These are phyloP conservation scores for Didymellaceae sp. DNA, from an alignment of 2,329 filamentous ascomycete species.

Conservation along the genomic window DNA sequence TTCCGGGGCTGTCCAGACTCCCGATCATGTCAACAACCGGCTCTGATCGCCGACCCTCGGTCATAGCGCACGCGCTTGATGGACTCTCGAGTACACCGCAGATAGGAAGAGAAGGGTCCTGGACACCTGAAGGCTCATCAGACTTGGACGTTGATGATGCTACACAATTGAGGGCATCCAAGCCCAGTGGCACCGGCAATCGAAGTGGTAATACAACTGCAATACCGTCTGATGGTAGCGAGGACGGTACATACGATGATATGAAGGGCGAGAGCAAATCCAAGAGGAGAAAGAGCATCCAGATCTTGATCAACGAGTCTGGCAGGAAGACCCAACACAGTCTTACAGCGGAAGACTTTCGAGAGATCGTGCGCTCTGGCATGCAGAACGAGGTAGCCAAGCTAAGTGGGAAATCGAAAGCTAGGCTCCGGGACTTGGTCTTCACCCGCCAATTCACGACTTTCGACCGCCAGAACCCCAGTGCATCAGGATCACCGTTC, in stretches of 20 bases:
- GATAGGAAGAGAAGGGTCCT: constrained; percentile 30
- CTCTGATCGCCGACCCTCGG: constrained; percentile 19
- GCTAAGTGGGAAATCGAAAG: constrained; percentile 44
- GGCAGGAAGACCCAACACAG: constrained; percentile 56
- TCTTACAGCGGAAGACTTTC: constrained; percentile 58
- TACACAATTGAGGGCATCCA: constrained; percentile 47
- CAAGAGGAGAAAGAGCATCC: constrained; percentile 50
- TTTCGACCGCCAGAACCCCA: constrained; percentile 75
- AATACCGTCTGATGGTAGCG: constrained; percentile 35
- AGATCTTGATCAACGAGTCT: constrained; percentile 56
- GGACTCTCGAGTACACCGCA: constrained; percentile 33
- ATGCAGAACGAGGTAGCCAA: constrained; percentile 52
- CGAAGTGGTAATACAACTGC: constrained; percentile 35
- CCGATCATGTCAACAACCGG: constrained; percentile 15
- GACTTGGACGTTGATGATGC: constrained; percentile 51
- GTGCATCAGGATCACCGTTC: constrained; percentile 71
- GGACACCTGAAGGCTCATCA: constrained; percentile 36
- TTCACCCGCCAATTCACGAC: constrained; percentile 77
- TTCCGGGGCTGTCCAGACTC: neutral
- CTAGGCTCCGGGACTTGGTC: constrained; percentile 62
- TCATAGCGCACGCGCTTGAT: constrained; percentile 37
- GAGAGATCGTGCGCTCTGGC: constrained; percentile 53
- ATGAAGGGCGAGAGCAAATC: constrained; percentile 12
- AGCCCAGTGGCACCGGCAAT: constrained; percentile 46
- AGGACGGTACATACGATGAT: constrained; percentile 14